These are phyloP conservation scores for Chlorencoelia australis DNA, from an alignment of 2,329 filamentous ascomycete species.

Conservation along the genomic window DNA sequence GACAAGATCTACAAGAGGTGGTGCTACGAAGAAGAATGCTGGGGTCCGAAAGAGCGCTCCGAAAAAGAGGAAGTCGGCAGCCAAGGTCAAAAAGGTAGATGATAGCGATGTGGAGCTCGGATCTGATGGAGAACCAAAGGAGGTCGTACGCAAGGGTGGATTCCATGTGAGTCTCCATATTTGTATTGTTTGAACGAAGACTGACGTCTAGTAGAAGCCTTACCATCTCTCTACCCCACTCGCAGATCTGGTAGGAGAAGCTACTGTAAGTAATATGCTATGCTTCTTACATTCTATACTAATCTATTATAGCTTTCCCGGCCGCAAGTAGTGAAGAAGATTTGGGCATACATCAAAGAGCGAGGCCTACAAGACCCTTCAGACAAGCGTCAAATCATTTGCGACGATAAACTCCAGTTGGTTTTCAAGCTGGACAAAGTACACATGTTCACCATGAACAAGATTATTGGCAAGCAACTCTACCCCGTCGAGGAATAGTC, in stretches of 20 bases:
- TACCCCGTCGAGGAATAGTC: conserved; percentile 66
- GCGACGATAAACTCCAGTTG: conserved; percentile 82
- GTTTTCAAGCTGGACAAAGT: conserved; percentile 88
- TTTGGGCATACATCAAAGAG: conserved; percentile 91
- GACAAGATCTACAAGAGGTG: conserved; percentile 64
- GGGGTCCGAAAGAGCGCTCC: conserved; percentile 55
- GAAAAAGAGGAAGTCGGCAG: conserved; percentile 62
- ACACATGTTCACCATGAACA: conserved; percentile 99
- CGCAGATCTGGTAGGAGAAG: conserved; percentile 59
- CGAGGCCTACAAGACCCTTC: conserved; percentile 80
- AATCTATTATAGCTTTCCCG: conserved; percentile 59
- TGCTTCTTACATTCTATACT: conserved; percentile 2
- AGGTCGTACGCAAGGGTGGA: conserved; percentile 68
- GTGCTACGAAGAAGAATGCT: conserved; percentile 40
- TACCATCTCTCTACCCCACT: conserved; percentile 65
- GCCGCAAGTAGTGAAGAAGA: conserved; percentile 89
- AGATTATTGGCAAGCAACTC: conserved; percentile 80
- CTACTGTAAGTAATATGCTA: conserved; percentile 41
- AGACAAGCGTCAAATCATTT: conserved; percentile 87
- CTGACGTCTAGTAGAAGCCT: conserved; percentile 43
- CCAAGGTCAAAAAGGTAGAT: conserved; percentile 67
- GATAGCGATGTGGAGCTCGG: conserved; percentile 66
- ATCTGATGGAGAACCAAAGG: conserved; percentile 45
- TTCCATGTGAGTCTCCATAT: conserved; percentile 59
- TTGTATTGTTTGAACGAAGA: conserved; percentile 10